phyloP scores from a whole-genome alignment of 306 rosid species.

The Casuarina glauca region DNA sequence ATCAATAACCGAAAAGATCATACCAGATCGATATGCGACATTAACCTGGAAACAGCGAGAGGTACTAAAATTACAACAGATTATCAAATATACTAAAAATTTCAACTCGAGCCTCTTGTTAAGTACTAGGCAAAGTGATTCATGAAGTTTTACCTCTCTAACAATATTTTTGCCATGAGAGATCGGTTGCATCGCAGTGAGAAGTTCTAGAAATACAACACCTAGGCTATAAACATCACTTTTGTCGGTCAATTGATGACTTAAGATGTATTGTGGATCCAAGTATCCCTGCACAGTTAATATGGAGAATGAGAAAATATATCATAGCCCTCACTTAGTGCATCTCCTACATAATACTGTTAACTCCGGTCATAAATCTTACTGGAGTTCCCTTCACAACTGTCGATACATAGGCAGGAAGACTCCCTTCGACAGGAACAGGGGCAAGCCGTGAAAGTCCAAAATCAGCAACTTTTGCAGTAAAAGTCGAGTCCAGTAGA shows the following conservation, averaged over 20 bases:
- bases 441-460: constrained; percentile 99
- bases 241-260: neutral
- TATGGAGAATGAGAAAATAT: constrained; percentile 6
- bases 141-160: constrained; percentile 68
- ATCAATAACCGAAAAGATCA: constrained; percentile 67
- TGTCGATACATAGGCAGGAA: constrained; percentile 84
- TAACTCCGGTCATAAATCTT: constrained; percentile 22
- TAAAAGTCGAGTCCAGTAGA: constrained; percentile 66
- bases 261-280: neutral
- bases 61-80: neutral
- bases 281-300: constrained; percentile 28
- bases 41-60: constrained; percentile 49
- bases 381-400: constrained; percentile 99
- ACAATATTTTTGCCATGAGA: constrained; percentile 94
- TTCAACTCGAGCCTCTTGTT: no score
- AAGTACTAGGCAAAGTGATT: neutral
- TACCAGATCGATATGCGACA: constrained; percentile 61
- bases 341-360: neutral
- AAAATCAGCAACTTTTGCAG: constrained; percentile 93
- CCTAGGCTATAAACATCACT: constrained; percentile 27
- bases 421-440: constrained; percentile 71
- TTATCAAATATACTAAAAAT: no score
- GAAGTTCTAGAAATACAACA: constrained; percentile 80
- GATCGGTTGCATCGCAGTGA: constrained; percentile 93
- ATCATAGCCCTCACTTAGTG: neutral